Percentiles rank a stretch among this genome's conserved stretches.
Conservation (phyloP, 2,329 filamentous ascomycete species). For the Lachnellula arida region DNA sequence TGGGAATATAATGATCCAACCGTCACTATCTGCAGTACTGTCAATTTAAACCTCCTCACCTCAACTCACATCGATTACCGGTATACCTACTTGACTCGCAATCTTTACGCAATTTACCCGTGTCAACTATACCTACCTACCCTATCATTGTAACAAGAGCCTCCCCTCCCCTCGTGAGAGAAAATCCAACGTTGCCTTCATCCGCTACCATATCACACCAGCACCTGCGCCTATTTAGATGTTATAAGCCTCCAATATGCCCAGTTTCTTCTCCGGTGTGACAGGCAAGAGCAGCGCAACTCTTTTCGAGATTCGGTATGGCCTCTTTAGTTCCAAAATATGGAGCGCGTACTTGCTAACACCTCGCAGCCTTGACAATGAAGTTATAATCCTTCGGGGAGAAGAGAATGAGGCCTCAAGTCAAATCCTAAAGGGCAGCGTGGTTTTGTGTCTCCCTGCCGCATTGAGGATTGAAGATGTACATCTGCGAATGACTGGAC, state of each 20-base stretch:
- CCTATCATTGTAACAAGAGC: neutral
- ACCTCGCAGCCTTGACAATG: constrained; percentile 61
- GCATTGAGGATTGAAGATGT: constrained; percentile 69
- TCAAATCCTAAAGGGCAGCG: constrained; percentile 66
- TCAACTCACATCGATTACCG: too few relatives aligned
- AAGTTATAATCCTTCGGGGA: constrained; percentile 75
- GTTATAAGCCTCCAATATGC: constrained; percentile 25
- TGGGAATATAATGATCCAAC: too few relatives aligned
- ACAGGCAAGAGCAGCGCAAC: constrained; percentile 31
- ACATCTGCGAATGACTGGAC: constrained; percentile 65
- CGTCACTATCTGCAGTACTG: too few relatives aligned
- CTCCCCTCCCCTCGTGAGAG: too few relatives aligned
- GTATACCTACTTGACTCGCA: constrained; percentile 2
- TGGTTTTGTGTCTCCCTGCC: constrained; percentile 69
- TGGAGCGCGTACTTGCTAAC: constrained; percentile 7
- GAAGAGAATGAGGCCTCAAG: constrained; percentile 70
- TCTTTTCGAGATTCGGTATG: constrained; percentile 35
- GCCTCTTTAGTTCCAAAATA: constrained; percentile 5
- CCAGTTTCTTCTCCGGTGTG: constrained; percentile 31
- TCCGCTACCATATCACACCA: neutral
- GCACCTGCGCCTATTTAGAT: neutral
- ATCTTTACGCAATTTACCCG: neutral
- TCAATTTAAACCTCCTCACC: too few relatives aligned
- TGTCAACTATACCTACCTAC: too few relatives aligned
- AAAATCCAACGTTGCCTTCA: neutral